Evolutionary conservation across 2,329 filamentous ascomycete species (phyloP).

Genomic region (Lizonia empirigonia): DNA sequence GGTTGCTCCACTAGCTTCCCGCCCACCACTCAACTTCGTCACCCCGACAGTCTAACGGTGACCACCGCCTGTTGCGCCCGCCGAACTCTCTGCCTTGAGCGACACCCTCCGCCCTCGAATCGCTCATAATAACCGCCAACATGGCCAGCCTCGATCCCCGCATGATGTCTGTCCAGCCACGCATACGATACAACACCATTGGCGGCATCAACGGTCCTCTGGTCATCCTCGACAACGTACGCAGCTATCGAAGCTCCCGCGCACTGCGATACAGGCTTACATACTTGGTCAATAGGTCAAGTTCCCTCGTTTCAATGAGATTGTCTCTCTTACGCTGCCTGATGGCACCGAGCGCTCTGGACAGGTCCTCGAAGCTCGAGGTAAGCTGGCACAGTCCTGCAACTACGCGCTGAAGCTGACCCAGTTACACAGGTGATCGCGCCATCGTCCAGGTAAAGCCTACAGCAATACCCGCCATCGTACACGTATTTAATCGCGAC

Average conservation of each 20-base stretch:
- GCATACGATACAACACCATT: constrained; percentile 96
- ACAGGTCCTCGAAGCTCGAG: constrained; percentile 96
- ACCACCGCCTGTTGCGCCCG: constrained; percentile 25
- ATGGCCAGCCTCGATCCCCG: constrained; percentile 54
- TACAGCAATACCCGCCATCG: background rate
- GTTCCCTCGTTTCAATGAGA: constrained; percentile 97
- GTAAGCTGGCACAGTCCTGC: constrained; percentile 56
- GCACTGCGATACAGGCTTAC: constrained; percentile 27
- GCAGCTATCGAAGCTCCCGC: constrained; percentile 41
- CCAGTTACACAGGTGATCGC: constrained; percentile 70
- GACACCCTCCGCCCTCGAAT: constrained; percentile 20
- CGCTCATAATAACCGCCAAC: constrained; percentile 34
- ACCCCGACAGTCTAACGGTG: constrained; percentile 20
- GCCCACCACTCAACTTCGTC: constrained; percentile 35
- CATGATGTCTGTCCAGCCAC: constrained; percentile 66
- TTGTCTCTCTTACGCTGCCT: constrained; percentile 91
- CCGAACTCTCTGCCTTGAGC: constrained; percentile 22
- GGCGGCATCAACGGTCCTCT: constrained; percentile 97
- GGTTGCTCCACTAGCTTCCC: constrained; percentile 21
- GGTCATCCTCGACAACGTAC: constrained; percentile 94
- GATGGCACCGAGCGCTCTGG: constrained; percentile 94
- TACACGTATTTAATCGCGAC: constrained; percentile 29
- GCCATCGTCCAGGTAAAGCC: constrained; percentile 85
- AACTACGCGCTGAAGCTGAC: constrained; percentile 23
- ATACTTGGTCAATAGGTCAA: constrained; percentile 71